phyloP scores from a whole-genome alignment of 805 yeast species.

The Ogataea minuta region DNA sequence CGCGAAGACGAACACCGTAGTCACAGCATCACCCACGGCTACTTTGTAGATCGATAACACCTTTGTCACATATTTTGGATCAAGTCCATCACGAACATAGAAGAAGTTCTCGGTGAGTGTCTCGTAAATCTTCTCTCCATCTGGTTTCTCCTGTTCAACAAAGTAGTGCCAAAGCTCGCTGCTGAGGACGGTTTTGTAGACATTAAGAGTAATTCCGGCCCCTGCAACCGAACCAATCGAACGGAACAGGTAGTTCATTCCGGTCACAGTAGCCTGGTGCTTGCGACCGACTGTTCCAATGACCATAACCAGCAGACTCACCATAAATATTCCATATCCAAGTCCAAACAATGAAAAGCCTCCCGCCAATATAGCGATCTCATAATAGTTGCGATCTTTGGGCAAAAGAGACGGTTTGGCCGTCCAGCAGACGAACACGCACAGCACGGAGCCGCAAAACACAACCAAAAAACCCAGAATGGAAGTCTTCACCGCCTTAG shows the following conservation, averaged over 20 bases:
- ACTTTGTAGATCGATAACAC: conserved; percentile 32
- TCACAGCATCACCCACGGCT: conserved; percentile 27
- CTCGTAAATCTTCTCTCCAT: conserved; percentile 24
- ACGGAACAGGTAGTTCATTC: conserved; percentile 48
- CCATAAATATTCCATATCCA: conserved; percentile 42
- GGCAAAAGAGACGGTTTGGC: conserved; percentile 25
- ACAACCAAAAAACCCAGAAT: conserved; percentile 23
- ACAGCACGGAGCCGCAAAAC: conserved; percentile 23
- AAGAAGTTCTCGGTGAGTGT: conserved; percentile 25
- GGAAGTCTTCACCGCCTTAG: conserved; percentile 24
- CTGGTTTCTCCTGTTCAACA: conserved; percentile 22
- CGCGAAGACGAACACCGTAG: conserved; percentile 27
- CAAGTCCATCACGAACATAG: conserved; percentile 33
- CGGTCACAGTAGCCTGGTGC: conserved; percentile 48
- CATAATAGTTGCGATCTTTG: conserved; percentile 16
- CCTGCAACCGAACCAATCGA: conserved; percentile 49
- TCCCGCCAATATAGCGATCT: conserved; percentile 23
- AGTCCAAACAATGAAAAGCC: conserved; percentile 35
- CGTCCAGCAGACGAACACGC: conserved; percentile 18
- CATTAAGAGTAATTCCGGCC: conserved; percentile 40
- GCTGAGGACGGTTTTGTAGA: conserved; percentile 35
- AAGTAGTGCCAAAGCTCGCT: conserved; percentile 34
- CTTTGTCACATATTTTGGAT: conserved; percentile 22
- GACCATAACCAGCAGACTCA: conserved; percentile 39
- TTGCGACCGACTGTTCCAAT: conserved; percentile 44